phyloP scores from a whole-genome alignment of 1,139 yeast genomes.

The Wickerhamiella infanticola region DNA sequence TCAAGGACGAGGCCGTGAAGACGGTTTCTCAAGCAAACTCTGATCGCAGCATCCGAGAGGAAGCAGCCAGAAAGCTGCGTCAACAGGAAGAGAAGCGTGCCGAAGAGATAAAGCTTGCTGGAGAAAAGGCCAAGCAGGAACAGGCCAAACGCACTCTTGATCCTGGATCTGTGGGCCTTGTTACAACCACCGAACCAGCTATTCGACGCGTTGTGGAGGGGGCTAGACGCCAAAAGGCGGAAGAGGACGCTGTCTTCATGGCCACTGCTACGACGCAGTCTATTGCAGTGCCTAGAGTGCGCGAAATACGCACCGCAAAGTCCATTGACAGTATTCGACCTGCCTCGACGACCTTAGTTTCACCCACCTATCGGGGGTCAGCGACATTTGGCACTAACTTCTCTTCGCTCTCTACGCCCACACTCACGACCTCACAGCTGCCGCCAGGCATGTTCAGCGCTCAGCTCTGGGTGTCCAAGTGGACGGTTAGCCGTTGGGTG shows the following conservation, averaged over 20 bases:
- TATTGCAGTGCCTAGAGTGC: not conserved
- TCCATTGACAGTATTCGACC: not conserved
- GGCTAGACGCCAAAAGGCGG: not conserved
- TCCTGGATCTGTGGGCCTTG: constrained; percentile 5
- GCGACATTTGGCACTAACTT: not conserved
- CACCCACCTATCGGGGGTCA: not conserved
- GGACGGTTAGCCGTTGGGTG: constrained; percentile 14
- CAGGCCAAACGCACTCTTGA: constrained; percentile 2
- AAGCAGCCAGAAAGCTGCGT: not conserved
- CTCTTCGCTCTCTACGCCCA: constrained; percentile 8
- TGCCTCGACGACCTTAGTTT: not conserved
- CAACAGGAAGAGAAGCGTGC: constrained; percentile 2
- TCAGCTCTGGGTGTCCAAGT: constrained; percentile 15
- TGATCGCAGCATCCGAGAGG: not conserved
- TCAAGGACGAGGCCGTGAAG: constrained; percentile 6
- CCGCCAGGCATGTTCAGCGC: constrained; percentile 8
- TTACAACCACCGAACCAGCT: constrained; percentile 5
- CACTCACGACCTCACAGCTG: constrained; percentile 8
- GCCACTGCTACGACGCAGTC: not conserved
- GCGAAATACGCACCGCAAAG: not conserved
- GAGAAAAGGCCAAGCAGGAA: not conserved
- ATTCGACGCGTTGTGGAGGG: constrained; percentile 4
- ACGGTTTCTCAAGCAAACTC: constrained; percentile 1
- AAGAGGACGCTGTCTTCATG: not conserved
- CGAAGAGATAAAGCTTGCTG: constrained; percentile 2